Conservation (phyloP, 78 protist species). For the Parvularia atlantis region DNA sequence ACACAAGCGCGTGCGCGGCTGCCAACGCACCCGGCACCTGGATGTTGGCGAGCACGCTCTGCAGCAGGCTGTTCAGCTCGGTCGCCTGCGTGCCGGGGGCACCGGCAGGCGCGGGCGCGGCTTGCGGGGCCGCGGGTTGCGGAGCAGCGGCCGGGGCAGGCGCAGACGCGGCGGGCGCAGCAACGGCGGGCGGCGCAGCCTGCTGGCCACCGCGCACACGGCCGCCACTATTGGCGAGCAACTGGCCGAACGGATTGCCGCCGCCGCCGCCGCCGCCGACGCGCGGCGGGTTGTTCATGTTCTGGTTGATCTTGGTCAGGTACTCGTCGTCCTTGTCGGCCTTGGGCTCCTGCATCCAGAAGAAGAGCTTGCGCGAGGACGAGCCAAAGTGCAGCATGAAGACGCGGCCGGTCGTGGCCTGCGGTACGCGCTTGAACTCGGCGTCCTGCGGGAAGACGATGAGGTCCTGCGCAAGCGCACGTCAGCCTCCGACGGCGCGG, state of each 20-base stretch:
- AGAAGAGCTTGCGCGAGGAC: neutral
- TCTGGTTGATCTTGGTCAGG: neutral
- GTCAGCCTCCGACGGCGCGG: neutral
- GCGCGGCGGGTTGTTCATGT: neutral
- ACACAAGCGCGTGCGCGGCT: neutral
- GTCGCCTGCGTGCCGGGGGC: neutral
- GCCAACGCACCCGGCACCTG: neutral
- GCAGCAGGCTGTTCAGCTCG: too few species aligned
- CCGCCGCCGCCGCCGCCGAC: neutral
- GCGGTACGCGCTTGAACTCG: neutral
- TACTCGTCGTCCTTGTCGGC: constrained; percentile 23
- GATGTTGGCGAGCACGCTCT: neutral
- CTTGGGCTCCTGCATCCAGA: constrained; percentile 25
- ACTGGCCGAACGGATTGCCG: neutral
- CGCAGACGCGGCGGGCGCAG: neutral
- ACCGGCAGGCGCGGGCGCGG: neutral
- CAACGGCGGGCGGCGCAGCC: neutral
- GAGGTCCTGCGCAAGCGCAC: neutral
- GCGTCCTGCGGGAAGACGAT: constrained; percentile 10
- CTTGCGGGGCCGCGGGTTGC: neutral
- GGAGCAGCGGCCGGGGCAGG: neutral
- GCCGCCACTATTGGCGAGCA: neutral
- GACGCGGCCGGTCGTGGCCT: constrained; percentile 14
- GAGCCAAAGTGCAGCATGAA: constrained; percentile 5
- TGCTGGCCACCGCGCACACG: neutral